Evolutionary conservation across 306 rosid species (phyloP), one percentile per base, ranked within the genome.

Genomic region (Cercis canadensis): DNA sequence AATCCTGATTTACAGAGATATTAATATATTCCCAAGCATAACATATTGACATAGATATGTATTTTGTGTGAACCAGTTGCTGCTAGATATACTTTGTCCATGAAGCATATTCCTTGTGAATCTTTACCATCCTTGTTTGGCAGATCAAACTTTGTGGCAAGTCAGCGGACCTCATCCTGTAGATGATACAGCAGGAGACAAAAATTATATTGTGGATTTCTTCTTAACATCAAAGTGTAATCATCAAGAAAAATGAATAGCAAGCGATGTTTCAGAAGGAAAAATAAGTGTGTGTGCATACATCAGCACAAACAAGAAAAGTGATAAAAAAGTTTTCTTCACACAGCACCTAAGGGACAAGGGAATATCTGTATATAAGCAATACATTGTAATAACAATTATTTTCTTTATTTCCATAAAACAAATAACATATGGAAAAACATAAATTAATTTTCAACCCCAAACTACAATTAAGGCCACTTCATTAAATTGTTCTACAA

Each of bases 41-140:
- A 14, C 49, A 64, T 51, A 41, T 65, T 73, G 39, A 49, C 58
- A 70, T 5, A 5, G 24, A 56, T 50, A 33, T 19, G 3, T 24
- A 24, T 24, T 24, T 1, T 24, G 29, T 11, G 39, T 6, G 37
- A 29, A 41, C 37, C 51, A 71, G 44, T 19, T 41, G n/a, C 67
- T 15, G 39, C 64, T 62, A 11, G 18, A 32, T 54, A 65, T 80
- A 94, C 98, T 97, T 94, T 89, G 64, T 97, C 98, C 54, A 94
- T 86, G 86, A 89, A 94, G 82, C 98, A 94, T 83, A 94, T 90
- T 78, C 97, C 98, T 82, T 90, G 98, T 16, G 98, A 94, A 81
- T 94, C 98, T 84, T 86, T 94, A 75, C 97, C 86, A 65, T 86
- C 91, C 80, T 89, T 94, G 57, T 94, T 94, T 21, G 96, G 97